phyloP scores from a whole-genome alignment of 2,329 filamentous ascomycete genomes.

The Septoria linicola region DNA sequence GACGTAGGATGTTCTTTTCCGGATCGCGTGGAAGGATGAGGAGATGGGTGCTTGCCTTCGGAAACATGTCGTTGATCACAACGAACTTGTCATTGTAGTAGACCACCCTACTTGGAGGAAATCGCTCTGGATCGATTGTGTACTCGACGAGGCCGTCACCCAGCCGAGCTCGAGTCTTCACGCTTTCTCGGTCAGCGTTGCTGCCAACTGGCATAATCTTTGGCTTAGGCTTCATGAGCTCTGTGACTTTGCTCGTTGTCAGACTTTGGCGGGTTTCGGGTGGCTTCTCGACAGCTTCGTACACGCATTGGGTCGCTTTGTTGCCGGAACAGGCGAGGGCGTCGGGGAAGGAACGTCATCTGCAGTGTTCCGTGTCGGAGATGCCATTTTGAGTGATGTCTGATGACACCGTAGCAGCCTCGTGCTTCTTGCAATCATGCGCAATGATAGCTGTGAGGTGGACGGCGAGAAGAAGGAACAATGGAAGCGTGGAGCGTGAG shows the following conservation, averaged over 20 bases:
- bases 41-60: slow-evolving; percentile 80
- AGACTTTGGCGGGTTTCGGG: slow-evolving; percentile 18
- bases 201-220: slow-evolving; percentile 29
- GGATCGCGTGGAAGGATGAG: slow-evolving; percentile 79
- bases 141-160: slow-evolving; percentile 67
- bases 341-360: slow-evolving; percentile 22
- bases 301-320: slow-evolving; percentile 42
- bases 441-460: too few relatives aligned
- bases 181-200: slow-evolving; percentile 17
- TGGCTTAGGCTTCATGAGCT: slow-evolving; percentile 47
- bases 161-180: slow-evolving; percentile 43
- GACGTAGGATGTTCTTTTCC: slow-evolving; percentile 62
- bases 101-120: slow-evolving; percentile 60
- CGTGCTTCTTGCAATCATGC: too few relatives aligned
- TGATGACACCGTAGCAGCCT: too few relatives aligned
- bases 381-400: background rate
- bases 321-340: too few relatives aligned
- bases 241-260: slow-evolving; percentile 43
- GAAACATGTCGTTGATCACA: slow-evolving; percentile 77
- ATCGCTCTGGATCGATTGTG: slow-evolving; percentile 61
- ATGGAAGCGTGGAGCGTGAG: too few relatives aligned
- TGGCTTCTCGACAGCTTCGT: slow-evolving; percentile 15
- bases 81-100: slow-evolving; percentile 69
- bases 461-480: too few relatives aligned
- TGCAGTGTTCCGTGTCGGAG: background rate